A percentile compares a stretch with the other conserved stretches of the same genome.
Conservation (phyloP, 306 rosid species). For the Cucurbita pepo region DNA sequence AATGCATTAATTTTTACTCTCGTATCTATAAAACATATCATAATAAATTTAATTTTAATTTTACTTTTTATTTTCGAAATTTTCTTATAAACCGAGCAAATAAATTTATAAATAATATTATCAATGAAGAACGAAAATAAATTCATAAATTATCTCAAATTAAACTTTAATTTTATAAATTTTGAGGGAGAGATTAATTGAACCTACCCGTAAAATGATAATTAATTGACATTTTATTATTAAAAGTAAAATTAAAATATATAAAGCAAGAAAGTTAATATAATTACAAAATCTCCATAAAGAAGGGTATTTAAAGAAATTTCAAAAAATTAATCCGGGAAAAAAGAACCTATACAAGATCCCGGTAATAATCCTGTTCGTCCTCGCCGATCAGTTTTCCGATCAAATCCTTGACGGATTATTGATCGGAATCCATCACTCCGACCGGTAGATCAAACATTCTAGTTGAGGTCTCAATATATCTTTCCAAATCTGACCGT, state of each 20-base stretch:
- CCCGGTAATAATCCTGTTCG: background rate
- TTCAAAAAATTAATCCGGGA: background rate
- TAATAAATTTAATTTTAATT: no score
- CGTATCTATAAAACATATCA: no score
- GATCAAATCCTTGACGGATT: background rate
- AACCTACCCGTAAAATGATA: no score
- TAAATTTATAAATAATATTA: no score
- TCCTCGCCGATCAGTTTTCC: background rate
- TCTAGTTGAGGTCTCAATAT: conserved; percentile 30
- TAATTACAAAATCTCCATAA: background rate
- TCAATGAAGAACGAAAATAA: no score
- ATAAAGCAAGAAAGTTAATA: background rate
- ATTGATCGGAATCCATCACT: background rate
- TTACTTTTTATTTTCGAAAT: no score
- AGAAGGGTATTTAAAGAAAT: background rate
- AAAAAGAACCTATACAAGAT: background rate
- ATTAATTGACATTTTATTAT: no score
- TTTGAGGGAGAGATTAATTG: no score
- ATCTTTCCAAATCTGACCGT: conserved; percentile 26
- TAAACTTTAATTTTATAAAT: no score
- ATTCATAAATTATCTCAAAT: no score
- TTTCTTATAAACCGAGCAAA: no score
- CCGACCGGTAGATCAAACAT: conserved; percentile 14
- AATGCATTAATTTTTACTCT: no score
- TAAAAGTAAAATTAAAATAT: background rate